phyloP scores from a whole-genome alignment of 2,329 filamentous ascomycete species.

The Diaporthe ampelina region DNA sequence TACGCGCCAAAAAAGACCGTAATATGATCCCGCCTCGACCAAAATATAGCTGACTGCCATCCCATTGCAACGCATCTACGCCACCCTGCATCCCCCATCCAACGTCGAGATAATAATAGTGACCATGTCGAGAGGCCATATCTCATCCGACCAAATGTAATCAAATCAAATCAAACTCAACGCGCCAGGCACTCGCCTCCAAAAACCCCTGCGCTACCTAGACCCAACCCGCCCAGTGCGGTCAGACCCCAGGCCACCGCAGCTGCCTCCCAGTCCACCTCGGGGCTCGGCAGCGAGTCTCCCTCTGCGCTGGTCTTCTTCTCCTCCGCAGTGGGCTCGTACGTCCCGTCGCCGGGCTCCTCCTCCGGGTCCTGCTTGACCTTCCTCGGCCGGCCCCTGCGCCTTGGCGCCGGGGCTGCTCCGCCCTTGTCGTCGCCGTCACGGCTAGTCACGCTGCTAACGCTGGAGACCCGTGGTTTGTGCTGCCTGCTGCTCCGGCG shows the following conservation, averaged over 20 bases:
- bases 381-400: conserved; percentile 48
- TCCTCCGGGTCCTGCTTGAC: conserved; percentile 46
- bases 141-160: not conserved
- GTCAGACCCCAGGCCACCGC: conserved; percentile 62
- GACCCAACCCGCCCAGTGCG: conserved; percentile 59
- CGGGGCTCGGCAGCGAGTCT: conserved; percentile 56
- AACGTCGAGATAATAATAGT: not conserved
- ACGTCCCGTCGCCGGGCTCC: conserved; percentile 50
- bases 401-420: conserved; percentile 39
- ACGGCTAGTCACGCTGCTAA: conserved; percentile 27
- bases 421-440: conserved; percentile 35
- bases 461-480: conserved; percentile 13
- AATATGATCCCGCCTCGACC: not conserved
- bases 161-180: conserved; percentile 43
- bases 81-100: not conserved
- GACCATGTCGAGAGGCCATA: not conserved
- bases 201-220: conserved; percentile 60
- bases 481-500: conserved; percentile 38
- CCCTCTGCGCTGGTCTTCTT: conserved; percentile 52
- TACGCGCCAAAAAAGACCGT: not conserved
- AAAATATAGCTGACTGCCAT: conserved; percentile 4
- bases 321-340: conserved; percentile 55
- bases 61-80: not conserved
- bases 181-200: conserved; percentile 61
- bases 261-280: conserved; percentile 62